phyloP scores from a whole-genome alignment of 2,329 filamentous ascomycete genomes.

The Hypoxylon sp. region DNA sequence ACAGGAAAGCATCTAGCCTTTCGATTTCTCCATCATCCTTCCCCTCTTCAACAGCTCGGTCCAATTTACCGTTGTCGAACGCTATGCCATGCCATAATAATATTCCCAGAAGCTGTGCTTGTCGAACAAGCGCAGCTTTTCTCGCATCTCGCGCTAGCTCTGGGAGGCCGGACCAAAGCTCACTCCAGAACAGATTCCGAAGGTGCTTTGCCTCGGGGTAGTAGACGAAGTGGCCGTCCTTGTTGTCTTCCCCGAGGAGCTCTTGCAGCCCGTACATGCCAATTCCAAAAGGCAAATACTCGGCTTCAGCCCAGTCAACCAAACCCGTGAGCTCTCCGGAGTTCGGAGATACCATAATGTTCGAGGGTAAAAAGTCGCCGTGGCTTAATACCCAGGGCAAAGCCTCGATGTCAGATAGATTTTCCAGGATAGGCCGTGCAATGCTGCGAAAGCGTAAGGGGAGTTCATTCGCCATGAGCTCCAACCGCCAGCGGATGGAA shows the following conservation, averaged over 20 bases:
- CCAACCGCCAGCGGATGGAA: slow-evolving; percentile 52
- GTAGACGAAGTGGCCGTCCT: slow-evolving; percentile 52
- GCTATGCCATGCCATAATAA: slow-evolving; percentile 71
- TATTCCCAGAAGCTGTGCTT: slow-evolving; percentile 62
- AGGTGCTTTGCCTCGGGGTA: slow-evolving; percentile 54
- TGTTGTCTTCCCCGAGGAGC: slow-evolving; percentile 61
- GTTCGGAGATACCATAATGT: slow-evolving; percentile 60
- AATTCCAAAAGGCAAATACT: slow-evolving; percentile 66
- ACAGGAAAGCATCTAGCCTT: slow-evolving; percentile 53
- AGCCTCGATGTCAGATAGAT: slow-evolving; percentile 49
- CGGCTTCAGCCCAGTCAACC: slow-evolving; percentile 72
- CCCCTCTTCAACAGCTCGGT: slow-evolving; percentile 63
- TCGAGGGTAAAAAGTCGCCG: slow-evolving; percentile 66
- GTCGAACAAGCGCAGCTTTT: slow-evolving; percentile 47
- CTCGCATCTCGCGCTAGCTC: slow-evolving; percentile 43
- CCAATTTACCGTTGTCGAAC: slow-evolving; percentile 67
- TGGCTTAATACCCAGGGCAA: slow-evolving; percentile 67
- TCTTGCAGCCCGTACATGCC: slow-evolving; percentile 69
- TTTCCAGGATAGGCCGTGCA: slow-evolving; percentile 40
- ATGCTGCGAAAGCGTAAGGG: slow-evolving; percentile 47
- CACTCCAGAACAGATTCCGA: slow-evolving; percentile 60
- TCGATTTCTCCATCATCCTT: slow-evolving; percentile 63
- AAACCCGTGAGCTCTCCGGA: slow-evolving; percentile 60
- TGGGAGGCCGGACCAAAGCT: slow-evolving; percentile 48
- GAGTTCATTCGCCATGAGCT: slow-evolving; percentile 48